Evolutionary conservation across 345 rosid genomes (phyloP).

Genomic region (Crucihimalaya himalaica): DNA sequence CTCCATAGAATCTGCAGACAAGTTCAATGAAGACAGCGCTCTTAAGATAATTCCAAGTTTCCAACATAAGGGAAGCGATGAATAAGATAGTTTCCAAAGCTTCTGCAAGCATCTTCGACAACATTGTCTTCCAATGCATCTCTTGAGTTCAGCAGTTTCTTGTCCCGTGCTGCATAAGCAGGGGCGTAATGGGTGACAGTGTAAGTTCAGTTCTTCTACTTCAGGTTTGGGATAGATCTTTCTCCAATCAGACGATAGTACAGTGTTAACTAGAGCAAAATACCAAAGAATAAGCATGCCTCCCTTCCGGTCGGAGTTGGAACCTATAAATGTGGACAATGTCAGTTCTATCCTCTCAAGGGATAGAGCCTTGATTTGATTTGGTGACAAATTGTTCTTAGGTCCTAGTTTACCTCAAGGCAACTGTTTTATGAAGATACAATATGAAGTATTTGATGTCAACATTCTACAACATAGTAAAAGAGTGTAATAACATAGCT

Average conservation of each 20-base stretch:
- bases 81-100: conserved; percentile 80
- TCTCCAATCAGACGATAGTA: neutral
- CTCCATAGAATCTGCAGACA: conserved; percentile 78
- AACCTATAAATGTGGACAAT: too few species aligned
- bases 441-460: neutral
- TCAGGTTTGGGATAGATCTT: neutral
- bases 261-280: too few species aligned
- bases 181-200: neutral
- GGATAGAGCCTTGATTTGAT: neutral
- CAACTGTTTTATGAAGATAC: neutral
- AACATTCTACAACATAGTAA: neutral
- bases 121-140: conserved; percentile 40
- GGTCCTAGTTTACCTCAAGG: too few species aligned
- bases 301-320: too few species aligned
- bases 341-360: too few species aligned
- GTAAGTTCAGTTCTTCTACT: neutral
- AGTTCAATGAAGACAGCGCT: conserved; percentile 68
- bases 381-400: neutral
- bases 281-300: too few species aligned
- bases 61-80: conserved; percentile 27
- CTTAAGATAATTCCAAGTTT: conserved; percentile 42
- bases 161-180: neutral
- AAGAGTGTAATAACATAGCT: conserved; percentile 17
- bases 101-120: conserved; percentile 73
- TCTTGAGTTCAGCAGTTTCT: neutral